Evolutionary conservation across 225 moss, liverwort and hornwort species (phyloP).

Genomic region (Rhytidiadelphus loreus): DNA sequence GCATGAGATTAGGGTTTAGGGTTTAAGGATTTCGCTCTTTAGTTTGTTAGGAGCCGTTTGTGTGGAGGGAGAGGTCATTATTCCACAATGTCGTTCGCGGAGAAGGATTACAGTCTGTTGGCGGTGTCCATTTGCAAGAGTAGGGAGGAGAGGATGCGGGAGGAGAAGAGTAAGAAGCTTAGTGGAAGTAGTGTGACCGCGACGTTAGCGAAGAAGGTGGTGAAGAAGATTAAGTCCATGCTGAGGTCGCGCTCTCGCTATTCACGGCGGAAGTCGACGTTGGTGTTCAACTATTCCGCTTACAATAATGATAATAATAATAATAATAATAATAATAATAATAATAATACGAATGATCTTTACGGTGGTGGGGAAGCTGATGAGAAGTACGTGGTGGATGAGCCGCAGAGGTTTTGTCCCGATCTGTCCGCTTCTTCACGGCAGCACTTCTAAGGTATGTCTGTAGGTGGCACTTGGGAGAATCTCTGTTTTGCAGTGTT

Average conservation of each 20-base stretch:
- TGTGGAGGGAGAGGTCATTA: neutral
- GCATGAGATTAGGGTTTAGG: neutral
- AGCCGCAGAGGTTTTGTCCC: neutral
- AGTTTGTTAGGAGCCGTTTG: neutral
- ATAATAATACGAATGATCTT: neutral
- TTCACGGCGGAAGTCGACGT: neutral
- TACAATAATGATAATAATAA: neutral
- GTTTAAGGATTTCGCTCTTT: neutral
- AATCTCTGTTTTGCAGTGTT: neutral
- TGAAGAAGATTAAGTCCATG: conserved; percentile 9
- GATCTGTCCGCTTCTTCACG: neutral
- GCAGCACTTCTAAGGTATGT: neutral
- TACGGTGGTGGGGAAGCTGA: neutral
- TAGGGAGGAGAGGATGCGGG: neutral
- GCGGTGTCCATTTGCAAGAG: neutral
- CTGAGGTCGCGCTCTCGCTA: neutral
- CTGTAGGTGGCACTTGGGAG: neutral
- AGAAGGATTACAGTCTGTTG: conserved; percentile 9
- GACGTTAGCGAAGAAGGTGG: conserved; percentile 3
- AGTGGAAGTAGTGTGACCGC: neutral
- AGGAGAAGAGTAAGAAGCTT: neutral
- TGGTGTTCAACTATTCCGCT: neutral
- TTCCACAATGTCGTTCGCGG: neutral
- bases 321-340: neutral
- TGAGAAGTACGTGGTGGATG: neutral